Evolutionary conservation across 2,329 filamentous ascomycete species (phyloP), one percentile per base, ranked within the genome.

Genomic region (Claviceps purpurea): DNA sequence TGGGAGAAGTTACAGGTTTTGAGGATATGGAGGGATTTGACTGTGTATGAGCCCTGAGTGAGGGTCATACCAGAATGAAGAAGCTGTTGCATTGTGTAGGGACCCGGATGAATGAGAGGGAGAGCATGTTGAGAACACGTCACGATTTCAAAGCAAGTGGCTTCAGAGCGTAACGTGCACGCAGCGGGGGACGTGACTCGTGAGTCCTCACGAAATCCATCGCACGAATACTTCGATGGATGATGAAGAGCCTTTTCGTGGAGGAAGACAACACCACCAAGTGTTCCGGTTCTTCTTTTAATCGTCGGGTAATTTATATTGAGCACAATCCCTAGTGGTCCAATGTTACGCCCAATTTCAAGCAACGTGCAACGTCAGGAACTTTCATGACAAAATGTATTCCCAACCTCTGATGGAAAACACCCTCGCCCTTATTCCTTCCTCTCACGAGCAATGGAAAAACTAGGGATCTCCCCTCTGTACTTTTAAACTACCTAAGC

Each of bases 1-100:
- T 95, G 91, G 90, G 93, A 98, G 72, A 94, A 86, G 70, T 73
- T 98, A 67, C 84, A 89, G 63, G 85, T 98, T 60, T 73, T 97
- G 59, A 80, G 90, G 64, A 86, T 95, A 64, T 95, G 88, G 86
- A 79, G 81, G 61, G 73, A 73, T 41, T 53, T 37, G 44, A 24
- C 16, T 18, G 26, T 20, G 44, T 20, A 4, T 16, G n/a, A 16
- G 22, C 8, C 26, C 26, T 30, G 26, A 30, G 26, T 10, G 26
- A 30, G 26, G 26, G 8, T 30, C 26, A 30, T 30, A 30, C 26
- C 8, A 7, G 46, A 22, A 10, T 22, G 39, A 43, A 20, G n/a
- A 42, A 14, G 8, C 20, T 45, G 38, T 22, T 49, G 41, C 13
- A 14, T 37, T 4, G 37, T 4, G 16, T 30, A 30, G 26, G 26